phyloP scores from a whole-genome alignment of 441 rosid species.

The Erysimum cheiri region DNA sequence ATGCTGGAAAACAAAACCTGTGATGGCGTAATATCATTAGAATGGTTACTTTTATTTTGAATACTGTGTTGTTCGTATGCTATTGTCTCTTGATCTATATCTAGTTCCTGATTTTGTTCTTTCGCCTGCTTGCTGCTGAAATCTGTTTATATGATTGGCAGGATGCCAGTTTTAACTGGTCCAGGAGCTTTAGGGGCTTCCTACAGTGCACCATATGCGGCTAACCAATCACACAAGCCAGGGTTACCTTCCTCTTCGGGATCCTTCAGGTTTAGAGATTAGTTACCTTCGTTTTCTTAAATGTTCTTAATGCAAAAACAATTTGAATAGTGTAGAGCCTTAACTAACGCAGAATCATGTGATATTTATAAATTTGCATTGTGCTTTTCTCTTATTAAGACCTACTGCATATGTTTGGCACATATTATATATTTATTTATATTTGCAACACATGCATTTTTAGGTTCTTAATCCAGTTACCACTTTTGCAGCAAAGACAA shows the following conservation, averaged over 20 bases:
- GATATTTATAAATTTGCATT: not conserved
- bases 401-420: slow-evolving; percentile 15
- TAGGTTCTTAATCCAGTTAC: slow-evolving; percentile 26
- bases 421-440: slow-evolving; percentile 4
- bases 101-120: slow-evolving; percentile 12
- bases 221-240: slow-evolving; percentile 58
- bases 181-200: slow-evolving; percentile 86
- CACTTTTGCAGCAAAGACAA: slow-evolving; percentile 68
- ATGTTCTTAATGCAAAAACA: slow-evolving; percentile 6
- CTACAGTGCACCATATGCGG: slow-evolving; percentile 76
- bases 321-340: not conserved
- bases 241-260: slow-evolving; percentile 66
- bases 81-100: slow-evolving; percentile 10
- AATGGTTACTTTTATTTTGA: slow-evolving; percentile 17
- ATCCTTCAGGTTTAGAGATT: slow-evolving; percentile 62
- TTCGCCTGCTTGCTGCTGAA: slow-evolving; percentile 16
- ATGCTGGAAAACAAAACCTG: slow-evolving; percentile 5
- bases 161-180: slow-evolving; percentile 90
- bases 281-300: not conserved
- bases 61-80: slow-evolving; percentile 9
- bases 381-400: not conserved
- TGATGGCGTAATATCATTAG: slow-evolving; percentile 5
- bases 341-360: not conserved
- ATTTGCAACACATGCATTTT: slow-evolving; percentile 18
- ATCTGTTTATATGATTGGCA: slow-evolving; percentile 45